Evolutionary conservation across 345 rosid species (phyloP), one percentile per base, ranked within the genome.

Genomic region (Syzygium aqueum): DNA sequence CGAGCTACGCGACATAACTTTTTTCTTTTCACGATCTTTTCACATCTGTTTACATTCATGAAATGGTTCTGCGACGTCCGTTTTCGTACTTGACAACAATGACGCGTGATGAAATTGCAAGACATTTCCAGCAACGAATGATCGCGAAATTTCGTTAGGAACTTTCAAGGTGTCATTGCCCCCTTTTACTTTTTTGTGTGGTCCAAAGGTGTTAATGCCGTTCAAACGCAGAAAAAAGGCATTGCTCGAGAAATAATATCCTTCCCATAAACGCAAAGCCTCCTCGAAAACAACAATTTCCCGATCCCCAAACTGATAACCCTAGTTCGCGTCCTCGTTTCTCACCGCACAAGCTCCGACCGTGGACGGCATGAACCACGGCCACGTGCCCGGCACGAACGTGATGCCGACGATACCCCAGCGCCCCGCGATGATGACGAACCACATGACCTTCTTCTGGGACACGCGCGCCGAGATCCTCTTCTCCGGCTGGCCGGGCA

Each of bases 401-500:
- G 0, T 4, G 8, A 61, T 0, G 33, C 33, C 0, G 46, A 43
- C 33, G 2, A 13, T 28, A 12, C 53, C 53, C 17, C 6, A 14
- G 19, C 6, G 17, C 53, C 53, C 5, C 19, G 6, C 2, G 17
- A 52, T 14, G 53, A 14, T 37, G 83, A 86, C 53, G 89, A 86
- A 87, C 33, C 87, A 63, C 13, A 59, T 89, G 23, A 86, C 90
- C 28, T 88, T 90, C 53, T 91, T 82, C 77, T 90, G 93, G 93
- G 91, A 91, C 53, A 67, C 73, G 19, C 84, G 6, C 83, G 50
- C 86, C 4, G 88, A 83, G 19, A 86, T 91, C 53, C 43, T 91
- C 49, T 87, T 93, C 88, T 56, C 87, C 11, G 89, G 87, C 16
- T 92, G 93, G 93, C 89, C 91, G 7, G 91, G 92, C 22, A 14